phyloP scores from a whole-genome alignment of 257 asterid genomes.

The Linderniella brevidens region DNA sequence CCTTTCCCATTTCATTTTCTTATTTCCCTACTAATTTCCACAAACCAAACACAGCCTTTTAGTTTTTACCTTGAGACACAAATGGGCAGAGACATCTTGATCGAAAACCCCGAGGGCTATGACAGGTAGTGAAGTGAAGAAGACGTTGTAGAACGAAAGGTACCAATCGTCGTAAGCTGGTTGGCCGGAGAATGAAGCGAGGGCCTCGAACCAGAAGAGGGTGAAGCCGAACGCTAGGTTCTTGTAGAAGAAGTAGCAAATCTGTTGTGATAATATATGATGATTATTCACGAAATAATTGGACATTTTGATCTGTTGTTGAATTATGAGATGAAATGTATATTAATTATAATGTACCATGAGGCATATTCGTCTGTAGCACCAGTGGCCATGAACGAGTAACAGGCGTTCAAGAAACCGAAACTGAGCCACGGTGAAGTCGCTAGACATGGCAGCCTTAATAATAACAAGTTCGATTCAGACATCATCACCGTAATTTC shows the following conservation, averaged over 20 bases:
- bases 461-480: conserved; percentile 1
- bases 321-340: not conserved
- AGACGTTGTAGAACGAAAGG: conserved; percentile 76
- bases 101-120: conserved; percentile 93
- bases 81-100: conserved; percentile 74
- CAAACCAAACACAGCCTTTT: too few relatives aligned
- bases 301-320: too few relatives aligned
- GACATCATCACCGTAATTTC: not conserved
- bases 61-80: conserved; percentile 53
- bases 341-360: too few relatives aligned
- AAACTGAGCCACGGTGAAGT: conserved; percentile 81
- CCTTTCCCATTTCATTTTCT: too few relatives aligned
- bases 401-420: conserved; percentile 80
- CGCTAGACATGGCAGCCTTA: conserved; percentile 96
- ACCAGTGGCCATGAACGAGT: conserved; percentile 98
- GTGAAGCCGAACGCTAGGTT: conserved; percentile 92
- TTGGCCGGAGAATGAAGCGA: conserved; percentile 83
- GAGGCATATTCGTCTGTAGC: conserved; percentile 87
- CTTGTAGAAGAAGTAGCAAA: conserved; percentile 95
- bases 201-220: conserved; percentile 85
- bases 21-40: too few relatives aligned
- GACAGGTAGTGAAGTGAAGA: conserved; percentile 94
- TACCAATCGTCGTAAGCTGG: conserved; percentile 97
- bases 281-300: not conserved
- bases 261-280: conserved; percentile 29